phyloP scores from a whole-genome alignment of 352 stramenopile genomes.

The Phytophthora niederhauseri region DNA sequence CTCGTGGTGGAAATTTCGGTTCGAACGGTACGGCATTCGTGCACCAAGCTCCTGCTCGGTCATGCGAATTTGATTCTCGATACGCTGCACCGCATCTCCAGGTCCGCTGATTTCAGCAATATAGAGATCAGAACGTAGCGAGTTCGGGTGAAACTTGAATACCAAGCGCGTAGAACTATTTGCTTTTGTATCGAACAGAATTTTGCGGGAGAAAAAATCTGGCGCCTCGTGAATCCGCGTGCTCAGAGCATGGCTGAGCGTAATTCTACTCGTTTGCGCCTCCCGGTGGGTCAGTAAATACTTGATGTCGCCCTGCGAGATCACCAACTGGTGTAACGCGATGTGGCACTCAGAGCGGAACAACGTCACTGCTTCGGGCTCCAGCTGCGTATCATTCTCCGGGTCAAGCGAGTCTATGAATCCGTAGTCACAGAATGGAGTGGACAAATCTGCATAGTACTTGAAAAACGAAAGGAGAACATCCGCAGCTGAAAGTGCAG shows the following conservation, averaged over 20 bases:
- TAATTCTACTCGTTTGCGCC: constrained; percentile 66
- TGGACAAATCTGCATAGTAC: constrained; percentile 63
- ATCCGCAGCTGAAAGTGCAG: constrained; percentile 46
- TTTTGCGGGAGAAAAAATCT: constrained; percentile 76
- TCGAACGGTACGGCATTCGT: constrained; percentile 47
- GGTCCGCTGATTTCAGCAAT: constrained; percentile 71
- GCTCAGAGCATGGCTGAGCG: constrained; percentile 76
- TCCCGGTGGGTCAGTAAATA: constrained; percentile 55
- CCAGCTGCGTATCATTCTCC: constrained; percentile 71
- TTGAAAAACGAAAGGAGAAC: constrained; percentile 67
- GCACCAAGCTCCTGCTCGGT: constrained; percentile 73
- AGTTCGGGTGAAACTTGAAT: constrained; percentile 65
- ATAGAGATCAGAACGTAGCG: constrained; percentile 69
- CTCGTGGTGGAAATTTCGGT: constrained; percentile 61
- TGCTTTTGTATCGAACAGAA: constrained; percentile 55
- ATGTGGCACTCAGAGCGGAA: constrained; percentile 73
- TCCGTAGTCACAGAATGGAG: constrained; percentile 45
- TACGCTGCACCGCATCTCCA: constrained; percentile 60
- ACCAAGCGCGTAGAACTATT: constrained; percentile 37
- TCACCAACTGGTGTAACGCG: constrained; percentile 67
- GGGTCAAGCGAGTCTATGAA: constrained; percentile 68
- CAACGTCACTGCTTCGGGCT: constrained; percentile 40
- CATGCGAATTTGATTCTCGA: constrained; percentile 66
- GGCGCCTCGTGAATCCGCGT: constrained; percentile 55
- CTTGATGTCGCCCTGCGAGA: constrained; percentile 63